Evolutionary conservation across 371 early-diverging fungal genomes (phyloP), one percentile per base, ranked within the genome.

Genomic region (Nematocida sp.): DNA sequence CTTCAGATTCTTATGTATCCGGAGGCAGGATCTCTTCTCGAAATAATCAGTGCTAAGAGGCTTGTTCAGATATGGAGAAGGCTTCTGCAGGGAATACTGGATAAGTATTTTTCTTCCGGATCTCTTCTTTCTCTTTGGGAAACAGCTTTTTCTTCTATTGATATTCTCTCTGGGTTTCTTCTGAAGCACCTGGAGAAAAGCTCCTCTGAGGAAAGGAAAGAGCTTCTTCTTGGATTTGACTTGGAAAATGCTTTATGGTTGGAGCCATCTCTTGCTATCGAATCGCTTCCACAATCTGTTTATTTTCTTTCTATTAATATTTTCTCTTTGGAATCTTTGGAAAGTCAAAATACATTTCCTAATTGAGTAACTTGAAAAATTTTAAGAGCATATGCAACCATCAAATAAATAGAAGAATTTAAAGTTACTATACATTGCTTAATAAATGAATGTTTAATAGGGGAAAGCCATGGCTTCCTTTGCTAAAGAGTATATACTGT

Each of bases 51-150:
- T n/a, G 16, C 23, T 4, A 18, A 48, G 36, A 49, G 61, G 28
- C 42, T 71, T 36, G 47, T 48, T 18, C 45, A 71, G 45, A 60
- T 71, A 32, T 71, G 75, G 75, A 60, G 75, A 39, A 53, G 39
- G 30, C 64, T 71, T 35, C 50, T 71, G 23, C 42, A 26, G 5
- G 20, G 25, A 16, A 28, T 66, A 0, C 28, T 55, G 55, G 28
- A 48, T 51, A 45, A 39, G 1, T n/a, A 18, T 11, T 68, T 59
- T 57, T 56, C 45, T 28, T 13, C 32, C 0, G 51, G 26, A 4
- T 13, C 67, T 4, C 7, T 49, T 13, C 30, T 7, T 11, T 3
- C 18, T 3, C 18, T 68, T 13, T 23, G 13, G 50, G 26, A 56
- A 13, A 60, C 69, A 20, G 60, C 60, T 18, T 30, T 45, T 25